phyloP scores from a whole-genome alignment of 176 grass and related monocot species.

The Chloris gayana region DNA sequence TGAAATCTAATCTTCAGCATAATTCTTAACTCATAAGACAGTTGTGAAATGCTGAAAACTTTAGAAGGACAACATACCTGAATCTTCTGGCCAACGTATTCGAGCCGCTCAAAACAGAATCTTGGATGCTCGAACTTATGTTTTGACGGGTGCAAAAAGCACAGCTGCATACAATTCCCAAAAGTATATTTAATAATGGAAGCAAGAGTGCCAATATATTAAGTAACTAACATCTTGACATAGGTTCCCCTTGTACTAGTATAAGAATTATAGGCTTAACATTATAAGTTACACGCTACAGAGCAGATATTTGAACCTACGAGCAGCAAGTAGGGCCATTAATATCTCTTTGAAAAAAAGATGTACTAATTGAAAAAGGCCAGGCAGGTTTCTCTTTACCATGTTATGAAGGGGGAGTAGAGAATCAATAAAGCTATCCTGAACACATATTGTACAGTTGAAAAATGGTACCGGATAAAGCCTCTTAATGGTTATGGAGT shows the following conservation, averaged over 20 bases:
- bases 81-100: conserved; percentile 97
- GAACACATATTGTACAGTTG: background rate
- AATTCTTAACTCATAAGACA: background rate
- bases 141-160: conserved; percentile 91
- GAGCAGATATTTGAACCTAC: background rate
- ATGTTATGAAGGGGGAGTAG: background rate
- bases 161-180: conserved; percentile 48
- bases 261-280: background rate
- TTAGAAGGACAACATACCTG: conserved; percentile 59
- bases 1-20: conserved; percentile 21
- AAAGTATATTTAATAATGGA: background rate
- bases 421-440: background rate
- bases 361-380: background rate
- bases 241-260: background rate
- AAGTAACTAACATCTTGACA: background rate
- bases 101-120: conserved; percentile 94
- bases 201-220: background rate
- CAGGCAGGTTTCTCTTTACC: conserved; percentile 1
- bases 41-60: background rate
- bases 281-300: background rate
- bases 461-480: background rate
- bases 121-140: conserved; percentile 99
- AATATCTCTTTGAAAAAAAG: conserved; percentile 3
- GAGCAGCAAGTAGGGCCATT: background rate
- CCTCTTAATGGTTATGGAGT: background rate